phyloP scores from a whole-genome alignment of 2,329 filamentous ascomycete genomes.

The Phialophora tarda region DNA sequence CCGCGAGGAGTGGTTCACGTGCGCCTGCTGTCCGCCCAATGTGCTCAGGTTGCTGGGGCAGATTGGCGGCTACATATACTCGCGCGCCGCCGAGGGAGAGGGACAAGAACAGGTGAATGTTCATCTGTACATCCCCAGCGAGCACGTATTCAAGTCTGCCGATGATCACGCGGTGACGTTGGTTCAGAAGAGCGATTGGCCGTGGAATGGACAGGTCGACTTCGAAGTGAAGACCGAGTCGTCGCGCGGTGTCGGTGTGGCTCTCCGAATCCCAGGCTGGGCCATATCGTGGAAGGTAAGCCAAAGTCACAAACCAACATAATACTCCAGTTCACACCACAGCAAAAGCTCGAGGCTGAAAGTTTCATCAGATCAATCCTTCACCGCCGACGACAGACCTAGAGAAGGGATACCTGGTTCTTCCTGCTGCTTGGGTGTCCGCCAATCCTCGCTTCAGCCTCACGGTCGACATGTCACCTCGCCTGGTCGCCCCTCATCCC shows the following conservation, averaged over 20 bases:
- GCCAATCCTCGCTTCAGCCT: slow-evolving; percentile 54
- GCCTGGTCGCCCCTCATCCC: slow-evolving; percentile 60
- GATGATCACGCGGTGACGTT: slow-evolving; percentile 49
- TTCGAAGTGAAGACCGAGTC: slow-evolving; percentile 44
- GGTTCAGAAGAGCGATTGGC: slow-evolving; percentile 61
- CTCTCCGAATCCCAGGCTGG: slow-evolving; percentile 60
- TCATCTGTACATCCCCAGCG: slow-evolving; percentile 62
- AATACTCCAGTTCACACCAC: too few relatives aligned
- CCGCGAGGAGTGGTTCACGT: slow-evolving; percentile 64
- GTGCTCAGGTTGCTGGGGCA: slow-evolving; percentile 62
- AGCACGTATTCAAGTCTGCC: slow-evolving; percentile 48
- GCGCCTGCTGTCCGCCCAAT: slow-evolving; percentile 67
- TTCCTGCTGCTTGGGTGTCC: slow-evolving; percentile 51
- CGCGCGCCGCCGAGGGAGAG: slow-evolving; percentile 18
- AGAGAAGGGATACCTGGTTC: slow-evolving; percentile 57
- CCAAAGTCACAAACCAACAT: neutral
- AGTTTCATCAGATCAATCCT: slow-evolving; percentile 45
- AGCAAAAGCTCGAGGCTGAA: neutral
- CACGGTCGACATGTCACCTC: slow-evolving; percentile 55
- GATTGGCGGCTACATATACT: slow-evolving; percentile 63
- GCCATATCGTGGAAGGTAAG: slow-evolving; percentile 45
- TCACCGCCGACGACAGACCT: slow-evolving; percentile 43
- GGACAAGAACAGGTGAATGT: slow-evolving; percentile 48
- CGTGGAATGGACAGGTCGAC: slow-evolving; percentile 60
- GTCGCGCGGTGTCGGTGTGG: slow-evolving; percentile 6